Evolutionary conservation across 2,329 filamentous ascomycete species (phyloP), one percentile per base, ranked within the genome.

Genomic region (Trichoderma semiorbis): DNA sequence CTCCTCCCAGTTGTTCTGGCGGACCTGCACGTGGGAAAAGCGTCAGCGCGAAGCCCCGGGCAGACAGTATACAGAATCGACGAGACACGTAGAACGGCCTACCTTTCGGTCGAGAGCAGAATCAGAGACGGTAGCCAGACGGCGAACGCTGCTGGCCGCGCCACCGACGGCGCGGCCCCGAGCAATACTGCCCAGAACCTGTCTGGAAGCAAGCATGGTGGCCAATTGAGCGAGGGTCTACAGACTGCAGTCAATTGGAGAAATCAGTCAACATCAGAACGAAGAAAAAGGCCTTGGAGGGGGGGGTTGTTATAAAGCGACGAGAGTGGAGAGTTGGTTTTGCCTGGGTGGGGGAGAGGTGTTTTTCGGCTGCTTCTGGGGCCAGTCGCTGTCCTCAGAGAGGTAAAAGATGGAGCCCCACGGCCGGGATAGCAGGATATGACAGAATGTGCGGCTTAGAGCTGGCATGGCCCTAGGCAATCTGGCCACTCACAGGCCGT

Each of bases 1-100:
- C 84, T 94, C 92, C 86, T 99, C 96, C 88, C 91, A 94, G 86
- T 94, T 98, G 88, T 95, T 97, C 89, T 98, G 97, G 84, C 92
- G 92, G 83, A 99, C 88, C 88, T 90, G 70, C 68, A 39, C 68
- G 73, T 43, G 43, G 39, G 39, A 67, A 32, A 7, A 26, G 24
- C 43, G 71, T 79, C 71, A 78, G 76, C 69, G 39, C 64, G 43
- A 30, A 39, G 8, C 30, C 11, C 28, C 58, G 32, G 0, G 8
- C 57, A 34, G 28, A 34, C 57, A 34, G 14, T 11, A 28, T 34
- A 34, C 32, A 28, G 16, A 21, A 12, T 24, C 11, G 24, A 26
- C n/a, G 34, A 57, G 34, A 3, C 28, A 16, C 3, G 26, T 2
- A 39, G 3, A n/a, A n/a, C 8, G 69, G 76, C 85, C 76, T 81